Base-by-base conservation (phyloP, 164 flowering plant species). In the Vitis amurensis region DNA sequence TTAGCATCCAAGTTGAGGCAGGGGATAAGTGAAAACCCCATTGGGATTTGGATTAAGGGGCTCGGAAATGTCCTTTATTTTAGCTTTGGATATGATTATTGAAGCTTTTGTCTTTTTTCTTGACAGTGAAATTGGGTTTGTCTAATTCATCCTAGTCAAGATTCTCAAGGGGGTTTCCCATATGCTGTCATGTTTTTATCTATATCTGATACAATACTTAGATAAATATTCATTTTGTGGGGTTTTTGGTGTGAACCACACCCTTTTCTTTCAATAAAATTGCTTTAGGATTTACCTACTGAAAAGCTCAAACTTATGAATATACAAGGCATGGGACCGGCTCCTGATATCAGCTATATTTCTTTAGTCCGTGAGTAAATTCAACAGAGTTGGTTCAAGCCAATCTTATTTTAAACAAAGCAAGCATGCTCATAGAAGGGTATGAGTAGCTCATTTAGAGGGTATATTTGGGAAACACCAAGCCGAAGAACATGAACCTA, bases 11-110 rank as follows among this genome's bases (percentile, higher is more conserved):
- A 60, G 65, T 73, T 58, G 49, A 61, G n/a, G 51, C 12, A 56
- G 63, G 49, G 69, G 69, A 68, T 63, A 44, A 44, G 61, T 59
- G 64, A 65, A 70, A 57, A 49, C 23, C 55, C 50, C 69, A 70
- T 73, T 77, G 74, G 76, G 74, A 73, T 77, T 73, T 67, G 75
- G 59, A 71, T 73, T 57, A 69, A 44, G 65, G 70, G 23, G 23
- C 58, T 70, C 66, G 58, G 30, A 48, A 44, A 11, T 70, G 52
- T 55, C 59, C 53, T 69, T 16, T 66, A 51, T 53, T 31, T 50
- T 56, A 30, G 51, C 50, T 62, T 61, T 53, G 59, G 60, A 37
- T 50, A 65, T 76, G 68, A 69, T 72, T 72, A 73, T 72, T 68
- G 73, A 51, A 37, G n/a, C 29, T 76, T 70, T 72, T 53, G 56